Conservation (phyloP, 2,329 filamentous ascomycete species). For the Aspergillus flavus region DNA sequence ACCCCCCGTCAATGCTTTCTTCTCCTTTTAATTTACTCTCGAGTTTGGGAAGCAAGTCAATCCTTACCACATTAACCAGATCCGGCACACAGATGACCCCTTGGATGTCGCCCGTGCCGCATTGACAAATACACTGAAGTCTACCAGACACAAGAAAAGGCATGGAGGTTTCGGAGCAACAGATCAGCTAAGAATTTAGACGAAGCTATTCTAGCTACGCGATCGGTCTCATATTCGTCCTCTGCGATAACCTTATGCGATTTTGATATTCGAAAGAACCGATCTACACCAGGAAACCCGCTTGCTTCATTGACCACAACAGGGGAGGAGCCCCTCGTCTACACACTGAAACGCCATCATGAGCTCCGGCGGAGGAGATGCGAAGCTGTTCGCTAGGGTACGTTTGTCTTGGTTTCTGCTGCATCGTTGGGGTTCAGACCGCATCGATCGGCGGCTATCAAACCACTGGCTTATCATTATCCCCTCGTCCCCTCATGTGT, state of each 20-base stretch:
- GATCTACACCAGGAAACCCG: conserved; percentile 5
- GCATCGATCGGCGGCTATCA: neutral
- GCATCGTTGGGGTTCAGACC: conserved; percentile 11
- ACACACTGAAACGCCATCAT: conserved; percentile 44
- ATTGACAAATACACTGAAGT: neutral
- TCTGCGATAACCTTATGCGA: conserved; percentile 7
- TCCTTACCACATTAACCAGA: neutral
- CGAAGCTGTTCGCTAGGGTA: conserved; percentile 99
- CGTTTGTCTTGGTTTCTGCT: conserved; percentile 42
- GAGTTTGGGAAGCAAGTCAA: neutral
- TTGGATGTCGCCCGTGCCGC: neutral
- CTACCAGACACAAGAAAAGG: conserved; percentile 11
- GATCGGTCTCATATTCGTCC: conserved; percentile 7
- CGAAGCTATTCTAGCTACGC: conserved; percentile 15
- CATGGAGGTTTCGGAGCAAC: conserved; percentile 26
- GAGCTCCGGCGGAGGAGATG: conserved; percentile 81
- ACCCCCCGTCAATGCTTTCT: conserved; percentile 5
- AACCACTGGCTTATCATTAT: conserved; percentile 7
- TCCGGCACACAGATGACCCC: neutral
- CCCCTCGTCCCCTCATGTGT: conserved; percentile 14
- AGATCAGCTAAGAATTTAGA: conserved; percentile 23
- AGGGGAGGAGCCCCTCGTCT: neutral
- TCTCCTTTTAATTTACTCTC: conserved; percentile 1
- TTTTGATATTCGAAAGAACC: neutral
- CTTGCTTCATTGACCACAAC: conserved; percentile 6